Base-by-base conservation (phyloP, 768 basidiomycete species). In the Podaxis sp. region DNA sequence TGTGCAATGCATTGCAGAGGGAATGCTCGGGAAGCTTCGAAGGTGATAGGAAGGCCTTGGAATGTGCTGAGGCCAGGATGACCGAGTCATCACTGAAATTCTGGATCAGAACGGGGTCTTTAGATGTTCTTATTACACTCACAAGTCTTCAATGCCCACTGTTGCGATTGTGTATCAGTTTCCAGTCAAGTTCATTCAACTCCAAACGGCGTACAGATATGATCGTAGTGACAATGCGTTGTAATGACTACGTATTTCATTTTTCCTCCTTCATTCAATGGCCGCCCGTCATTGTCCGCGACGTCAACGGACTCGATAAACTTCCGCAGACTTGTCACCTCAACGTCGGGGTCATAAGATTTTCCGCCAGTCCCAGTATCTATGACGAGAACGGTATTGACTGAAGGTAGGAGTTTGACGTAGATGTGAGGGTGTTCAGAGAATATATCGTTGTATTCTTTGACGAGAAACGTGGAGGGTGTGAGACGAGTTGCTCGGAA, bases 151-250 rank as follows among this genome's bases (percentile, higher is more conserved):
- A 37, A 79, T 71, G 1, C 76, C 83, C 53, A 84, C 82, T 84
- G 38, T 49, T 33, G n/a, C 27, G n/a, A 22, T 19, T 15, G 22
- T 46, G 3, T 19, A 51, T 60, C 56, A 59, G 27, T 19, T 19
- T 47, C 19, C 13, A 46, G 24, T 15, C 49, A 50, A 24, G 25
- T 2, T 15, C 12, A 22, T 19, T 37, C 19, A 17, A n/a, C 27
- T n/a, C 15, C 5, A 2, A 11, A 59, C n/a, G 47, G 49, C 83
- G 56, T 69, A 85, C 83, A 72, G 38, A 85, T 85, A 65, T 85
- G 84, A 65, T 85, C 85, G 64, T 83, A 85, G 64, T 85, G 85
- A 61, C 82, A 83, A 67, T 85, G 84, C 11, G 78, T 83, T 46
- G 78, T 71, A 22, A 81, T 79, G 8, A 85, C 76, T 40, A 83